Conservation (phyloP, 1,139 yeast genomes). For the Sugiyamaella castrensis region DNA sequence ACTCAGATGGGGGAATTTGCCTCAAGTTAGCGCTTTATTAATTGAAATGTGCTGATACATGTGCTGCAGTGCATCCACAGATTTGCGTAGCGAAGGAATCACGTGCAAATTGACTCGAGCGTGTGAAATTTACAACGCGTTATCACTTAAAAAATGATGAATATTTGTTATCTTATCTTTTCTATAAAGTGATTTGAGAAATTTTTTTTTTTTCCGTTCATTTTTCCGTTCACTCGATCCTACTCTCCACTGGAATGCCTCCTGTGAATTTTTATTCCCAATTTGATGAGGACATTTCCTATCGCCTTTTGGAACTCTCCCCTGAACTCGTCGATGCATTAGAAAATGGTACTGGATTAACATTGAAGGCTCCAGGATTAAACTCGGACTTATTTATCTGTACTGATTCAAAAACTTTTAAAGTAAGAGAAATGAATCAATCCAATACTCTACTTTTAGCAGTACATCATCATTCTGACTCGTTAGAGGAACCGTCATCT, state of each 20-base stretch:
- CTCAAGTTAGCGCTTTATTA: too few relatives aligned
- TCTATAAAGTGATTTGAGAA: too few relatives aligned
- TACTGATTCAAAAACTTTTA: constrained; percentile 57
- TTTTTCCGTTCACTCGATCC: too few relatives aligned
- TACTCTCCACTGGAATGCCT: background rate
- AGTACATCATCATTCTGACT: constrained; percentile 23
- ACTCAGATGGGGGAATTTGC: too few relatives aligned
- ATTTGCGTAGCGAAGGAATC: too few relatives aligned
- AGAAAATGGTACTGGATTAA: constrained; percentile 38
- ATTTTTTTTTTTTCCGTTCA: too few relatives aligned
- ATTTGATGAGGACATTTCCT: constrained; percentile 38
- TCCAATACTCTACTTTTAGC: constrained; percentile 72
- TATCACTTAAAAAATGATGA: too few relatives aligned
- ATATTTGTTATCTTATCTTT: too few relatives aligned
- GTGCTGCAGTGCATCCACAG: too few relatives aligned
- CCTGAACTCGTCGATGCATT: constrained; percentile 51
- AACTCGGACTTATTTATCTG: constrained; percentile 57
- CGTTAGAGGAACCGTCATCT: constrained; percentile 33
- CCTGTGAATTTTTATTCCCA: constrained; percentile 23
- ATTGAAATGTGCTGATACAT: too few relatives aligned
- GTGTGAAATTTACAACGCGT: too few relatives aligned
- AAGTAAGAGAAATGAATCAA: constrained; percentile 75
- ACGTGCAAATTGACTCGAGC: too few relatives aligned
- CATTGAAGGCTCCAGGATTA: constrained; percentile 47
- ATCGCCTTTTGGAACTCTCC: constrained; percentile 58